phyloP scores from a whole-genome alignment of 345 rosid species.

The Rhodamnia rubescens region DNA sequence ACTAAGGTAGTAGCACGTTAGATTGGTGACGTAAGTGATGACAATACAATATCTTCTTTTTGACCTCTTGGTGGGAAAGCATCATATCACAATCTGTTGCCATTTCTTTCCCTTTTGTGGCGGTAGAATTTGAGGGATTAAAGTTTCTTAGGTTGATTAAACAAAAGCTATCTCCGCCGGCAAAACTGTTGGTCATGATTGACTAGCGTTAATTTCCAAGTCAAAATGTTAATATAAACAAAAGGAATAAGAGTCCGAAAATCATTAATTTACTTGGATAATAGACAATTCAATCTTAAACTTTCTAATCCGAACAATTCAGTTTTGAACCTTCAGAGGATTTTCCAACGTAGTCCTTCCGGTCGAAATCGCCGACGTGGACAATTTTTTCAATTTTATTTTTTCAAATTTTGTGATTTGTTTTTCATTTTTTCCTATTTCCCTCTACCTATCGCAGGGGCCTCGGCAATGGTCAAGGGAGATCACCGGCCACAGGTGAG shows the following conservation, averaged over 20 bases:
- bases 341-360: neutral
- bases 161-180: neutral
- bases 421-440: neutral
- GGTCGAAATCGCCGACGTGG: neutral
- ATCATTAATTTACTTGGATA: neutral
- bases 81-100: neutral
- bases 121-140: neutral
- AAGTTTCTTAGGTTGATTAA: neutral
- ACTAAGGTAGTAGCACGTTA: neutral
- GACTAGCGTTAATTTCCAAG: neutral
- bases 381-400: neutral
- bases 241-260: neutral
- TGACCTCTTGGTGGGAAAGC: neutral
- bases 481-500: too few species aligned
- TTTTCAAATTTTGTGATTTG: too few species aligned
- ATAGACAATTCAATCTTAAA: accelerated
- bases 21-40: neutral
- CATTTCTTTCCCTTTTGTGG: neutral
- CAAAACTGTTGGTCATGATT: neutral
- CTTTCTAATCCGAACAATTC: neutral
- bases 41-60: neutral
- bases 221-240: neutral
- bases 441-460: accelerated
- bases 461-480: too few species aligned
- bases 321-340: neutral